phyloP scores from a whole-genome alignment of 2,329 filamentous ascomycete genomes.

The Sphaerostilbella broomeana region DNA sequence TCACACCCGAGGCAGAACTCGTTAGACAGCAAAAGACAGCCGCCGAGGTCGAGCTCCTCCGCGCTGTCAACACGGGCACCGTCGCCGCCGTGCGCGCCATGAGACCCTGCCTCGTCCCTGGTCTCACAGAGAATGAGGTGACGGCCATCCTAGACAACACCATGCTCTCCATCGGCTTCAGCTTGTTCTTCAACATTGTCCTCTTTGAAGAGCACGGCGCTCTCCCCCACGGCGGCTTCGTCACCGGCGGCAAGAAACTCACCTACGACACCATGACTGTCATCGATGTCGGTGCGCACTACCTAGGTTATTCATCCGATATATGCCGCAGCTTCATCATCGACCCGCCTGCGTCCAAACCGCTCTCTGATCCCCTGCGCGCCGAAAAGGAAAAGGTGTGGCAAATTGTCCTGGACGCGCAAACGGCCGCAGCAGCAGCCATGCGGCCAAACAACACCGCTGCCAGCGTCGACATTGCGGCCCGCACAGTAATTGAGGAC shows the following conservation, averaged over 20 bases:
- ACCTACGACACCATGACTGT: slow-evolving; percentile 27
- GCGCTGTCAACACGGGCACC: slow-evolving; percentile 58
- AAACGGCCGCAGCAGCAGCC: slow-evolving; percentile 46
- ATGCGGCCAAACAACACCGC: slow-evolving; percentile 48
- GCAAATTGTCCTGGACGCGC: slow-evolving; percentile 56
- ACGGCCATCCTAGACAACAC: slow-evolving; percentile 49
- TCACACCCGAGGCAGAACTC: slow-evolving; percentile 48
- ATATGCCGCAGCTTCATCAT: slow-evolving; percentile 58
- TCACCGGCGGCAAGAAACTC: slow-evolving; percentile 27
- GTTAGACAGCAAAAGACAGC: slow-evolving; percentile 53
- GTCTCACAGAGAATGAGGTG: slow-evolving; percentile 53
- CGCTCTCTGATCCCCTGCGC: slow-evolving; percentile 20
- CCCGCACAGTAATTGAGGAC: slow-evolving; percentile 47
- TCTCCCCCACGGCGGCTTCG: slow-evolving; percentile 47
- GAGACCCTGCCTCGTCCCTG: slow-evolving; percentile 46
- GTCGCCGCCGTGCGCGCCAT: slow-evolving; percentile 55
- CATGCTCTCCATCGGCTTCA: slow-evolving; percentile 46
- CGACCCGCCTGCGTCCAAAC: slow-evolving; percentile 23
- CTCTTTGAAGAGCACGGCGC: slow-evolving; percentile 52
- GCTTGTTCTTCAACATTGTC: slow-evolving; percentile 58
- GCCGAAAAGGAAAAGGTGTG: slow-evolving; percentile 51
- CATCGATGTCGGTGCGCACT: slow-evolving; percentile 57
- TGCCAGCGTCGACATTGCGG: slow-evolving; percentile 55
- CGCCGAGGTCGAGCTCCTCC: slow-evolving; percentile 50
- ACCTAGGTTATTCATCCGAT: slow-evolving; percentile 57